Base-by-base conservation (phyloP, 2,329 filamentous ascomycete genomes). In the Zymoseptoria tritici region DNA sequence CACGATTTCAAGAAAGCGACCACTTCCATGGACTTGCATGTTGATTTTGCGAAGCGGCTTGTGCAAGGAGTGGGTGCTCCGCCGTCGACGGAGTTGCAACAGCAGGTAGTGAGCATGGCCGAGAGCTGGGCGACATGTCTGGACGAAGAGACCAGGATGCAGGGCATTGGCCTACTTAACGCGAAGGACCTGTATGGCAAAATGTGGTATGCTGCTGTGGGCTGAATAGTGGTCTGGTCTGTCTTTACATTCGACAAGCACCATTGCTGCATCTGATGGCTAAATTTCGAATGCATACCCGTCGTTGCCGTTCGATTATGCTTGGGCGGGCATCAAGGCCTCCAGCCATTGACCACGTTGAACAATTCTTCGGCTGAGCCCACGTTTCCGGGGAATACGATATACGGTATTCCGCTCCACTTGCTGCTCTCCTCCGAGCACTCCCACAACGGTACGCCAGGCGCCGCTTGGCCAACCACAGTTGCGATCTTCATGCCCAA, bases 381-480 rank as follows among this genome's bases (percentile, higher is more conserved):
- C 2, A 85, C 81, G 69, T 84, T 84, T 0, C 82, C 82, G 0
- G 81, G 83, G 56, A 85, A 84, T 0, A 84, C 81, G 2, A 84
- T 78, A 66, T 82, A 84, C 0, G 81, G 80, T 9, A 84, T 70
- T 1, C 79, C 79, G 0, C 74, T 73, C 71, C 79, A 81, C 55
- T 81, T 80, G 19, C 76, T 78, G 1, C 78, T 78, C 0, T 73
- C 70, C 67, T 85, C 82, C 55, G 83, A 77, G 59, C 82, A 85
- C 54, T 79, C 73, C 83, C 83, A 86, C 0, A 85, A 73, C 0
- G 83, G 82, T 8, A 85, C 81, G 1, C 82, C 83, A 0, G 81
- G 75, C 0, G 81, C 81, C 0, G 83, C 83, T 63, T 85, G 83
- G 0, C 83, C 83, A 0, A 84, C 73, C 49, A 85, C 78, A 62